A percentile compares a stretch with the other conserved stretches of the same genome.
phyloP scores from a whole-genome alignment of 495 filamentous ascomycete genomes.

The Neurospora tetraspora region DNA sequence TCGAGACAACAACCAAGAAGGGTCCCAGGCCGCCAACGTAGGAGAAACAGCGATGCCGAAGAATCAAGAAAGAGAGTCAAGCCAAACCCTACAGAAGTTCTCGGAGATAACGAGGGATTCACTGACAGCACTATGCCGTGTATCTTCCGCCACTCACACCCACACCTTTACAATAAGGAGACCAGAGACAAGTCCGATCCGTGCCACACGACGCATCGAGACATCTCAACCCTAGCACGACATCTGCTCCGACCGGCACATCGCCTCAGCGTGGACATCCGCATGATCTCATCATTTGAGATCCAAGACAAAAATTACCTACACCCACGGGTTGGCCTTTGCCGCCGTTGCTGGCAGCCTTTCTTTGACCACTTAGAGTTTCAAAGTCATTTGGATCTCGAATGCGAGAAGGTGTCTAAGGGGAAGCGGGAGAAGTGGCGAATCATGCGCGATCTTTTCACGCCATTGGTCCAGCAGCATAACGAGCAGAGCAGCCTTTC shows the following conservation, averaged over 20 bases:
- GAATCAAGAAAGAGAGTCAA: not conserved
- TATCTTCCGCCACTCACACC: constrained; percentile 23
- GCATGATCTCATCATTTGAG: constrained; percentile 22
- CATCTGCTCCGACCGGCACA: constrained; percentile 24
- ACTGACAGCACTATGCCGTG: constrained; percentile 24
- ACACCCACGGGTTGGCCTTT: constrained; percentile 21
- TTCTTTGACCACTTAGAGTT: constrained; percentile 15
- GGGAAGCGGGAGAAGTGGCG: constrained; percentile 27
- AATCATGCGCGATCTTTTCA: constrained; percentile 21
- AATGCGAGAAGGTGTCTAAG: constrained; percentile 23
- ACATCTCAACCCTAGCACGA: constrained; percentile 27
- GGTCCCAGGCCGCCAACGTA: not conserved
- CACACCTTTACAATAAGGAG: constrained; percentile 20
- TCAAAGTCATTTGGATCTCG: constrained; percentile 9
- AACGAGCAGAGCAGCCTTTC: not conserved
- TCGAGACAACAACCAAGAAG: not conserved
- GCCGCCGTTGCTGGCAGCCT: constrained; percentile 20
- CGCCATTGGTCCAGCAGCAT: constrained; percentile 9
- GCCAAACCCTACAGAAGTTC: not conserved
- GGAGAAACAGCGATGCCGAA: not conserved
- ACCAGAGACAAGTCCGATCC: constrained; percentile 22
- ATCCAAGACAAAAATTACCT: constrained; percentile 14
- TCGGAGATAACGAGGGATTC: constrained; percentile 11
- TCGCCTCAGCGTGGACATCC: constrained; percentile 17
- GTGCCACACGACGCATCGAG: constrained; percentile 24